phyloP scores from a whole-genome alignment of 495 filamentous ascomycete species.

The Penicillium canescens region DNA sequence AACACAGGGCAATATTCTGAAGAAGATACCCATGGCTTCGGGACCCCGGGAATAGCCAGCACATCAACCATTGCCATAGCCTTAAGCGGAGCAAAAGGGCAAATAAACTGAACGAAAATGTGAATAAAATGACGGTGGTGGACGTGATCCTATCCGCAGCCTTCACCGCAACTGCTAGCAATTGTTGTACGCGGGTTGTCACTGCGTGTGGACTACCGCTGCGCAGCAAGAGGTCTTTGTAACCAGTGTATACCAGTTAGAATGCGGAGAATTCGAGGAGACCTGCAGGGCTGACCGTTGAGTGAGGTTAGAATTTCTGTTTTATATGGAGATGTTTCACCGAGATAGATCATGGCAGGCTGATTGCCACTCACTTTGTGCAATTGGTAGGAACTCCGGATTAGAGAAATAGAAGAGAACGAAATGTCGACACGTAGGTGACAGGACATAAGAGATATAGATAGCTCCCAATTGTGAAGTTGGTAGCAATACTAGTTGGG shows the following conservation, averaged over 20 bases:
- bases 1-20: slow-evolving; percentile 5
- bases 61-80: slow-evolving; percentile 17
- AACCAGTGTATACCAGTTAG: slow-evolving; percentile 19
- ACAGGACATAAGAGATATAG: too few species aligned
- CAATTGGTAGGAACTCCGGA: not conserved
- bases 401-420: too few species aligned
- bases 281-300: slow-evolving; percentile 29
- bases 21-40: slow-evolving; percentile 10
- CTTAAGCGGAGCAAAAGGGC: not conserved
- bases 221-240: slow-evolving; percentile 12
- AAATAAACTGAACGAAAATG: not conserved
- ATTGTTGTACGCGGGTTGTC: slow-evolving; percentile 32
- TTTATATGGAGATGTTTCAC: slow-evolving; percentile 33
- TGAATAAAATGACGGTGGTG: not conserved
- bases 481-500: too few species aligned
- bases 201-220: slow-evolving; percentile 27
- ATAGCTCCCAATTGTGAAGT: too few species aligned
- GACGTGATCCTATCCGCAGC: not conserved
- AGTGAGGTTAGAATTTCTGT: slow-evolving; percentile 11
- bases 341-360: not conserved
- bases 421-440: too few species aligned
- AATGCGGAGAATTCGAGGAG: slow-evolving; percentile 19
- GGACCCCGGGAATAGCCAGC: slow-evolving; percentile 8
- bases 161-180: slow-evolving; percentile 26
- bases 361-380: slow-evolving; percentile 14